Percentiles rank a stretch among this genome's conserved stretches.
phyloP scores from a whole-genome alignment of 1,284 basidiomycete species.

The Melampsora larici-populina region DNA sequence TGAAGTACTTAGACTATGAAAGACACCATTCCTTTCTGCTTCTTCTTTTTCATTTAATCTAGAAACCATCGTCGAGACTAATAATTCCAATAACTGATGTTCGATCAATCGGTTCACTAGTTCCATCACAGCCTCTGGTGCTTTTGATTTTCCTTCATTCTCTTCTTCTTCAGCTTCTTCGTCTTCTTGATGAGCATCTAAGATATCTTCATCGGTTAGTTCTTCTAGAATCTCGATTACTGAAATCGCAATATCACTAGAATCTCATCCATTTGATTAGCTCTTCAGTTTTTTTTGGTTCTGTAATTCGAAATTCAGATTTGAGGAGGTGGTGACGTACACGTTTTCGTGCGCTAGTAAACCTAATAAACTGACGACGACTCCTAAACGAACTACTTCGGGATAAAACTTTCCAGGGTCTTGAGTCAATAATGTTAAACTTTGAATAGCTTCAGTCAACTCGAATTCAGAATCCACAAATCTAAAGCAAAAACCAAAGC shows the following conservation, averaged over 20 bases:
- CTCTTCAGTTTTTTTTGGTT: too few relatives aligned
- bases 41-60: conserved; percentile 76
- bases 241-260: conserved; percentile 87
- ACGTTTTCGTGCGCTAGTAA: conserved; percentile 62
- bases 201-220: conserved; percentile 91
- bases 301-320: not conserved
- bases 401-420: conserved; percentile 78
- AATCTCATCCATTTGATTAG: conserved; percentile 68
- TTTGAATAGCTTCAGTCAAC: conserved; percentile 77
- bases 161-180: conserved; percentile 63
- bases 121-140: conserved; percentile 45
- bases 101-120: conserved; percentile 62
- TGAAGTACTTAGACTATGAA: conserved; percentile 73
- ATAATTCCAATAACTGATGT: conserved; percentile 76
- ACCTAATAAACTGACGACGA: conserved; percentile 68
- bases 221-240: conserved; percentile 87
- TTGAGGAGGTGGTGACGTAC: conserved; percentile 5
- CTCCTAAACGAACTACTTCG: conserved; percentile 75
- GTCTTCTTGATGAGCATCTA: conserved; percentile 68
- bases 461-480: conserved; percentile 99
- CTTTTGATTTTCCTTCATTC: not conserved
- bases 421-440: conserved; percentile 80
- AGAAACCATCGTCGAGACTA: conserved; percentile 81
- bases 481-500: conserved; percentile 56
- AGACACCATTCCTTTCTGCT: conserved; percentile 80